phyloP scores from a whole-genome alignment of 2,329 filamentous ascomycete genomes.

The Arthrocladium fulminans region DNA sequence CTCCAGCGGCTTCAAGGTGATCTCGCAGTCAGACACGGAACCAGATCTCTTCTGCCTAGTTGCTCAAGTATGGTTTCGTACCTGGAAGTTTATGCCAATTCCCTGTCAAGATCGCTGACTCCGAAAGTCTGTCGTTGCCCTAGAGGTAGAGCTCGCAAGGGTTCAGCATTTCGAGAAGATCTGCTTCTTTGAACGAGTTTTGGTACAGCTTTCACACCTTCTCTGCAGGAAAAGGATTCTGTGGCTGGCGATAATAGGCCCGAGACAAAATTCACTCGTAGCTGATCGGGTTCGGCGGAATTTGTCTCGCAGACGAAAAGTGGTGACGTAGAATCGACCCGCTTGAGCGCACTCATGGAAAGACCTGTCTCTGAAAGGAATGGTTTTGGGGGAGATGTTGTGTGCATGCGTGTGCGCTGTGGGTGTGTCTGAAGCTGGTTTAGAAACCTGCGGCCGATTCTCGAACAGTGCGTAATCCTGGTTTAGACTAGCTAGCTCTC shows the following conservation, averaged over 20 bases:
- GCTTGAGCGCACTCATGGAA: neutral
- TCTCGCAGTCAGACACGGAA: too few species aligned
- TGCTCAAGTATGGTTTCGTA: constrained; percentile 1
- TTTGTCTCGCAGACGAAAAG: neutral
- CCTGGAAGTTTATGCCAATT: constrained; percentile 5
- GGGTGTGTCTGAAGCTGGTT: neutral
- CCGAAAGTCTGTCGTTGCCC: neutral
- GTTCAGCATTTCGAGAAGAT: neutral
- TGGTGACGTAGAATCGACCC: constrained; percentile 4
- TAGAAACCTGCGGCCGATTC: neutral
- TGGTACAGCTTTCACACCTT: neutral
- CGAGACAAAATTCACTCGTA: constrained; percentile 5
- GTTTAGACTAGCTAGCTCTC: neutral
- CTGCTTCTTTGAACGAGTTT: neutral
- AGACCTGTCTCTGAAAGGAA: constrained; percentile 1
- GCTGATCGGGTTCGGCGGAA: constrained; percentile 1
- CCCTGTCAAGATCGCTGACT: constrained; percentile 2
- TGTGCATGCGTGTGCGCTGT: too few species aligned
- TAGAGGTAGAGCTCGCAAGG: neutral
- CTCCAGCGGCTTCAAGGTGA: neutral
- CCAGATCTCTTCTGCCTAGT: neutral
- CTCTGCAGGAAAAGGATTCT: neutral
- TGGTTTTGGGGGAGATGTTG: neutral
- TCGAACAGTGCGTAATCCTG: neutral
- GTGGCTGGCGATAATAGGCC: neutral